phyloP scores from a whole-genome alignment of 2,329 filamentous ascomycete genomes.

The Aspergillus sp. region DNA sequence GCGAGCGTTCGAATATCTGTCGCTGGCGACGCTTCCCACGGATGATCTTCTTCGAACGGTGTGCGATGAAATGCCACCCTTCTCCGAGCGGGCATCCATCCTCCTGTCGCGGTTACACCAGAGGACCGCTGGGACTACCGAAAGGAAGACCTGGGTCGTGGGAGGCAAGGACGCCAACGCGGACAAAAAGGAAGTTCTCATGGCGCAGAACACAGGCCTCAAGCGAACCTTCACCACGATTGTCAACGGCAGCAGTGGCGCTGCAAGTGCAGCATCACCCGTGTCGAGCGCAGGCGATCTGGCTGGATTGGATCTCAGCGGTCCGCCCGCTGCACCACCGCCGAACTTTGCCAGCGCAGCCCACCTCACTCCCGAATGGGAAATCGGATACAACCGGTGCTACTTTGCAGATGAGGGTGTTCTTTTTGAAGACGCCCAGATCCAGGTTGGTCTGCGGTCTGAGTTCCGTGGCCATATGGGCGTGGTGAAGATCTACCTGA shows the following conservation, averaged over 20 bases:
- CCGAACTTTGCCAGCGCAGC: constrained; percentile 88
- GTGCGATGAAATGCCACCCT: constrained; percentile 98
- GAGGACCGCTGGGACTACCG: constrained; percentile 85
- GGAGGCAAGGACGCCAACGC: constrained; percentile 90
- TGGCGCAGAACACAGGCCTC: constrained; percentile 73
- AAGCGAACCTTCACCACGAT: constrained; percentile 73
- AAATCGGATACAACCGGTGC: constrained; percentile 77
- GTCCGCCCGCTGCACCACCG: constrained; percentile 48
- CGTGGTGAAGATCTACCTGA: constrained; percentile 91
- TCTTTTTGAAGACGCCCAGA: constrained; percentile 88
- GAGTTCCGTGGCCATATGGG: constrained; percentile 96
- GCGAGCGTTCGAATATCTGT: constrained; percentile 88
- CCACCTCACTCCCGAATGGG: constrained; percentile 91
- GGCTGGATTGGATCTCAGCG: constrained; percentile 71
- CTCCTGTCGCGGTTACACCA: constrained; percentile 87
- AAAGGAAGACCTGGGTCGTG: constrained; percentile 97
- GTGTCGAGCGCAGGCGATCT: constrained; percentile 56
- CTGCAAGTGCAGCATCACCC: constrained; percentile 28
- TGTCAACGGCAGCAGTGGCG: constrained; percentile 38
- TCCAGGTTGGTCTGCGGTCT: constrained; percentile 84
- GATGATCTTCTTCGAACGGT: constrained; percentile 90
- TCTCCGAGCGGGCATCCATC: constrained; percentile 88
- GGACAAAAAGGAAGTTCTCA: constrained; percentile 68
- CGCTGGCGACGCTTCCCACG: constrained; percentile 73
- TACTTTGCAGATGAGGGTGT: constrained; percentile 76